Base-by-base conservation (phyloP, 2,329 filamentous ascomycete genomes). In the Aspergillus sergii region DNA sequence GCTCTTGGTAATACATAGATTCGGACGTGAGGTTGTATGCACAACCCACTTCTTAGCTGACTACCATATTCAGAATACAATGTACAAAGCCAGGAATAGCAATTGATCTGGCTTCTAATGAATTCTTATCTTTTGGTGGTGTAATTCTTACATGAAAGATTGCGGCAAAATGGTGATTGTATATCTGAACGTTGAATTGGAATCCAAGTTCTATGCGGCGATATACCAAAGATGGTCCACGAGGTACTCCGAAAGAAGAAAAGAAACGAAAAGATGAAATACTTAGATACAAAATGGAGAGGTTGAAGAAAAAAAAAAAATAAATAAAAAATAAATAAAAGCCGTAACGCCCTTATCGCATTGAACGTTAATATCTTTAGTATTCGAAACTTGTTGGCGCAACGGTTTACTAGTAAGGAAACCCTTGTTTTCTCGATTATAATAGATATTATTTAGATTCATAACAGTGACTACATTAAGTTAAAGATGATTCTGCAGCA, bases 171-270 rank as follows among this genome's bases (percentile, higher is more conserved):
- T 36, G 34, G 34, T 48, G 26, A 14, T 12, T 51, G 8, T 34
- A 32, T 9, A 6, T 51, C 28, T 21, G 28, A 32, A 32, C 16
- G 26, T 30, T 34, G 41, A 53, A 43, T 51, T 19, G 21, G n/a
- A 41, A 32, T 54, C 14, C 28, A 39, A 23, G 14, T 43, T 41
- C 57, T 51, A 14, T 28, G 9, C 28, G 10, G 55, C 48, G 36
- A 51, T 21, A 61, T 59, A 56, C 54, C 43, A 61, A 39, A 36
- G 23, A n/a, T 41, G 45, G 56, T 61, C 58, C 64, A 66, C 64
- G 60, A 66, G 60, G 58, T 50, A 34, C 34, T 26, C 10, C 8
- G 28, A 34, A 51, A 32, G 30, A 32, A 28, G 21, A 51, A 32
- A n/a, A 21, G 3, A 32, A 51, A n/a, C 0, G 6, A 46, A 2